Base-by-base conservation (phyloP, 306 rosid genomes). In the Astragalus membranaceus region DNA sequence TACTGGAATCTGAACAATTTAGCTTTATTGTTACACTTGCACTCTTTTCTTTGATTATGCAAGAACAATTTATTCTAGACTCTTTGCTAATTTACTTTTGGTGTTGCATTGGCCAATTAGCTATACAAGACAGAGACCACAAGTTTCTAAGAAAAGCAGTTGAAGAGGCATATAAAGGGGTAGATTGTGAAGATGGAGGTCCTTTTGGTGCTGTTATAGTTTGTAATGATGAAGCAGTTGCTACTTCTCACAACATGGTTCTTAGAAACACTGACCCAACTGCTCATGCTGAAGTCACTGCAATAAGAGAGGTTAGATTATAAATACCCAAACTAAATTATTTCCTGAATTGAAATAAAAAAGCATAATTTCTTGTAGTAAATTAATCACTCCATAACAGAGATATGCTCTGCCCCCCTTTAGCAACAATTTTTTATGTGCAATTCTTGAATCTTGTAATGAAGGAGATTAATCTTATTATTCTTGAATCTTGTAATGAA, bases 261-360 rank as follows among this genome's bases (percentile, higher is more conserved):
- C 76, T 85, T 3, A 87, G 63, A 46, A 65, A 87, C 83, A 94
- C 83, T 5, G 97, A 94, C 54, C 98, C 98, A 5, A 88, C 98
- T 39, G 97, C 98, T 43, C 98, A 93, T 77, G 97, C 98, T 0
- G 97, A 93, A 78, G 98, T 93, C 30, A 88, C 96, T 30, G 98
- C 92, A 14, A 84, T 93, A 78, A 87, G 98, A 85, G 93, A 93
- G 97, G 98, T 94, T 78, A 43, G 90, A 63, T 53, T 33, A 33
- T 59, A 46, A 11, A 1, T 20, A 12, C 0, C 3, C n/a, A 36
- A 59, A 55, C 1, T 10, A 36, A 59, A 55, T 52, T 14, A 58
- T 51, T 65, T 66, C 2, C 72, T 60, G 35, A 23, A 51, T 43
- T 67, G 5, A 16, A 12, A 15, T 32, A 16, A 52, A 66, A 73